Evolutionary conservation across 2,329 filamentous ascomycete species (phyloP).

Genomic region (Microsporum audouinii): DNA sequence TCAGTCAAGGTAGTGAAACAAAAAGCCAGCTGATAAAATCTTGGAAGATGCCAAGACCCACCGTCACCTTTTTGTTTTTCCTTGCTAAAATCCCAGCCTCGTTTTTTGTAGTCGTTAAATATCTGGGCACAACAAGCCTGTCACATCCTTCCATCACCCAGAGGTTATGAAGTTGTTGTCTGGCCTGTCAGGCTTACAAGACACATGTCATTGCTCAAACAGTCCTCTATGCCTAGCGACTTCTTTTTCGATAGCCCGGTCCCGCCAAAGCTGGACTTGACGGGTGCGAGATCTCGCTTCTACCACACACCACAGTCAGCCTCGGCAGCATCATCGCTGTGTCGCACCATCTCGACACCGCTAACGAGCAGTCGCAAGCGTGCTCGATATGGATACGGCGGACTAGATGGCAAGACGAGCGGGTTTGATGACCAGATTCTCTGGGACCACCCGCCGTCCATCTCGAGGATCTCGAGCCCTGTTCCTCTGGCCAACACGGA

Average conservation of each 20-base stretch:
- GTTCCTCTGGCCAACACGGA: constrained; percentile 30
- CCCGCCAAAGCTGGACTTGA: constrained; percentile 29
- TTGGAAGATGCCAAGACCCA: background rate
- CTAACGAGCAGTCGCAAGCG: constrained; percentile 13
- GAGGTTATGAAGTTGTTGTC: background rate
- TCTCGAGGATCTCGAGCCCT: constrained; percentile 22
- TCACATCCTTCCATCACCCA: too few relatives aligned
- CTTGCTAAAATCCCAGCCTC: background rate
- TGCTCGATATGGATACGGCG: constrained; percentile 12
- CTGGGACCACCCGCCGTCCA: constrained; percentile 10
- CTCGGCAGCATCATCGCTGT: constrained; percentile 30
- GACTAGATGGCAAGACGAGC: background rate
- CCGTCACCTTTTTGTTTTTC: background rate
- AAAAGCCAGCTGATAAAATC: background rate
- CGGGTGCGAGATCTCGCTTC: constrained; percentile 28
- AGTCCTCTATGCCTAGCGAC: constrained; percentile 15
- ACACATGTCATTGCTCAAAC: background rate
- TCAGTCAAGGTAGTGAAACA: background rate
- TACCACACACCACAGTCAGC: constrained; percentile 27
- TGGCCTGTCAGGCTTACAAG: background rate
- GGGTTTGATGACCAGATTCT: constrained; percentile 4
- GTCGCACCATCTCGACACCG: constrained; percentile 23
- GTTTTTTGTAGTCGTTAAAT: background rate
- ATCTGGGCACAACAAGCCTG: background rate
- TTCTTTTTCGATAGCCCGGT: constrained; percentile 28